Evolutionary conservation across 192 early-diverging fungal genomes (phyloP).

Genomic region (Pilobolus umbonatus): DNA sequence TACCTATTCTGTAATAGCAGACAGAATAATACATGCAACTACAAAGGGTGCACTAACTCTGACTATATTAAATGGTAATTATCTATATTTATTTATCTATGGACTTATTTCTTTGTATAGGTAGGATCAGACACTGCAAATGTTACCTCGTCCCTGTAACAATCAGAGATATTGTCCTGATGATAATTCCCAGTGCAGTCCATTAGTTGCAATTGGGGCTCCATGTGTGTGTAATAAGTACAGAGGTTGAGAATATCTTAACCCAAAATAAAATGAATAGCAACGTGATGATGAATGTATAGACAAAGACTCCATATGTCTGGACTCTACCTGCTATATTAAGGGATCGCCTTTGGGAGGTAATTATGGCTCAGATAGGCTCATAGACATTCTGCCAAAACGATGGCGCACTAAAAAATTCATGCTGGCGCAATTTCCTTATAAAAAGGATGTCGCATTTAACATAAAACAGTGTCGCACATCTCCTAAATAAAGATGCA

Average conservation of each 20-base stretch:
- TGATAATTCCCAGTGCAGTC: slow-evolving; percentile 25
- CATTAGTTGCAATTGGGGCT: slow-evolving; percentile 18
- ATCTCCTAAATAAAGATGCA: background rate
- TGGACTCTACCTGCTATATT: slow-evolving; percentile 25
- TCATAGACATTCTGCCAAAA: no score
- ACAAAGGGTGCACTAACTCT: slow-evolving; percentile 31
- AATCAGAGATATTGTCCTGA: slow-evolving; percentile 29
- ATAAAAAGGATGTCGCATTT: no score
- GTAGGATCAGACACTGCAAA: slow-evolving; percentile 14
- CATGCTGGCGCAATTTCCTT: no score
- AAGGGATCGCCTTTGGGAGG: slow-evolving; percentile 30
- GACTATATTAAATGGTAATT: slow-evolving; percentile 31
- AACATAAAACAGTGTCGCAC: no score
- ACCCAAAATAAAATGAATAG: background rate
- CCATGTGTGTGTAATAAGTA: slow-evolving; percentile 25
- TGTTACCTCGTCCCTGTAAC: slow-evolving; percentile 23
- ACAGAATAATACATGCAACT: slow-evolving; percentile 23
- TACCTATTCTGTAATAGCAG: slow-evolving; percentile 28
- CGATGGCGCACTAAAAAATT: no score
- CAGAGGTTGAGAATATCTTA: background rate
- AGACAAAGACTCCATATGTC: slow-evolving; percentile 22
- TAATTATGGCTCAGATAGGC: slow-evolving; percentile 31
- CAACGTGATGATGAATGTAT: slow-evolving; percentile 35
- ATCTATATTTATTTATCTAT: background rate
- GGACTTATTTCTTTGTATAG: background rate